phyloP scores from a whole-genome alignment of 495 filamentous ascomycete species.

The Hypoxylon lenormandii region DNA sequence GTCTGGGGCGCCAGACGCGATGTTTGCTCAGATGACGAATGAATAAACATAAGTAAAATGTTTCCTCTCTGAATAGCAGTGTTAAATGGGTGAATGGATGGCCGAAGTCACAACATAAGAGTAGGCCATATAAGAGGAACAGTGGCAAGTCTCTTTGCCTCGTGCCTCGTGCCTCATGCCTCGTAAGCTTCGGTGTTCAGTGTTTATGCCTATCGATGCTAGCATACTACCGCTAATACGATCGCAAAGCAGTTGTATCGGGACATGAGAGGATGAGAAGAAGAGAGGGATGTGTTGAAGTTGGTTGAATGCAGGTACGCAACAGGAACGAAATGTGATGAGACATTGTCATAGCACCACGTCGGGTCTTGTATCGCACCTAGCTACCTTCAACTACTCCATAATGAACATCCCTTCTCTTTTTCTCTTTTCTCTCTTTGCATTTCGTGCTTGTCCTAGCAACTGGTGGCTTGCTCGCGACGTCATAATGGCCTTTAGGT shows the following conservation, averaged over 20 bases:
- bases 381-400: slow-evolving; percentile 10
- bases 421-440: background rate
- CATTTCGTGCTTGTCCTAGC: slow-evolving; percentile 4
- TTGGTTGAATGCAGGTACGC: background rate
- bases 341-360: slow-evolving; percentile 3
- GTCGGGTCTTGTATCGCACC: slow-evolving; percentile 2
- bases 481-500: slow-evolving; percentile 28
- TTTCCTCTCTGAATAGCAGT: slow-evolving; percentile 13
- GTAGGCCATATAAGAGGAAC: too few species aligned
- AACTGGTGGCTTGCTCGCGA: slow-evolving; percentile 15
- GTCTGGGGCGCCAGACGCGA: slow-evolving; percentile 6
- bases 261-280: background rate
- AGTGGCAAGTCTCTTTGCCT: slow-evolving; percentile 1
- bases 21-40: slow-evolving; percentile 11
- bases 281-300: background rate
- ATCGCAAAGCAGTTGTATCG: background rate
- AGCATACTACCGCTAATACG: background rate
- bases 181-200: background rate
- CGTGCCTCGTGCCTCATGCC: background rate
- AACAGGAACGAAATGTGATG: background rate
- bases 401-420: slow-evolving; percentile 2
- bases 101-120: too few species aligned
- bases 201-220: background rate
- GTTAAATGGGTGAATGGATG: background rate
- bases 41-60: slow-evolving; percentile 7